Evolutionary conservation across 2,329 filamentous ascomycete species (phyloP).

Genomic region (Pyrenophora graminea): DNA sequence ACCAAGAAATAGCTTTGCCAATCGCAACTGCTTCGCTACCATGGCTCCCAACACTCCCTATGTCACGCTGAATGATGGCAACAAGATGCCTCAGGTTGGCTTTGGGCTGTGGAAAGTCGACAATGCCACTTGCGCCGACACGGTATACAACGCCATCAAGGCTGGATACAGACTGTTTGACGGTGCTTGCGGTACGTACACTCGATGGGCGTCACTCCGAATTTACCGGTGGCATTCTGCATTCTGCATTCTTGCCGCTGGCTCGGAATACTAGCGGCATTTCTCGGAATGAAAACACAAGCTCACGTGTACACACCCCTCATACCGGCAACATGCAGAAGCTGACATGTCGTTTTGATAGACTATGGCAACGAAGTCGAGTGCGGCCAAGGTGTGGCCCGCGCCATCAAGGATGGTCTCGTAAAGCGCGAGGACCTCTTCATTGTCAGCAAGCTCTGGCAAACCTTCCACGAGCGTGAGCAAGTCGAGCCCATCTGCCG

Average conservation of each 20-base stretch:
- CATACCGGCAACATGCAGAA: background rate
- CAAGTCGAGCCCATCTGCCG: constrained; percentile 76
- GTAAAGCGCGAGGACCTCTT: constrained; percentile 73
- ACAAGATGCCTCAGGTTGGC: constrained; percentile 44
- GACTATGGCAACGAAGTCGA: constrained; percentile 48
- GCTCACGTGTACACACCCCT: background rate
- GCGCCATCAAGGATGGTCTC: constrained; percentile 46
- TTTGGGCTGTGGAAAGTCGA: constrained; percentile 44
- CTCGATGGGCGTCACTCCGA: constrained; percentile 16
- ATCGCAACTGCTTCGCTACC: constrained; percentile 25
- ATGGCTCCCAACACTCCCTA: constrained; percentile 36
- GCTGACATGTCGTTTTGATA: constrained; percentile 13
- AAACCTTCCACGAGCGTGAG: constrained; percentile 83
- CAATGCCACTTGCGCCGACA: constrained; percentile 38
- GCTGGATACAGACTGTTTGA: constrained; percentile 45
- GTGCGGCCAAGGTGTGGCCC: constrained; percentile 42
- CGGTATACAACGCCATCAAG: constrained; percentile 46
- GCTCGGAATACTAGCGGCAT: constrained; percentile 18
- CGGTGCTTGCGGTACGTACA: constrained; percentile 43
- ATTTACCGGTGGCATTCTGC: constrained; percentile 23
- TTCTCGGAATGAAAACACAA: constrained; percentile 11
- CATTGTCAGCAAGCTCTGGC: constrained; percentile 93
- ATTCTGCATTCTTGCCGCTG: constrained; percentile 16
- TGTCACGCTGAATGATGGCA: constrained; percentile 42
- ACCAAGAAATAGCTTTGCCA: constrained; percentile 4